Evolutionary conservation across 345 rosid genomes (phyloP), one percentile per base, ranked within the genome.

Genomic region (Aegle marmelos): DNA sequence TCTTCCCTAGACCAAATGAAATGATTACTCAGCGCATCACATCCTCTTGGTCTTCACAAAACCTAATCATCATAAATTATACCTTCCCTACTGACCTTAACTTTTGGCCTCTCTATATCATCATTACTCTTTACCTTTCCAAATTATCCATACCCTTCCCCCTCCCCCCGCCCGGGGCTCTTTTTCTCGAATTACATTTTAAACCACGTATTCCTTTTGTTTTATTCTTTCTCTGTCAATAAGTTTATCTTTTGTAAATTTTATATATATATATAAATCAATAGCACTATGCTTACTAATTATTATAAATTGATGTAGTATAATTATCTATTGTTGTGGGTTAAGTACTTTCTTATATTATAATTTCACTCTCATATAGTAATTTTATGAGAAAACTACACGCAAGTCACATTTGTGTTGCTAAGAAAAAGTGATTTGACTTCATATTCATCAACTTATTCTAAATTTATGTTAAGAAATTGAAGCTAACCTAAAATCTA

Each of bases 11-110:
- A 34, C 57, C 75, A 77, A 45, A 22, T 48, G 88, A 83, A 83
- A 86, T 86, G 83, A 88, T 83, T 85, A 80, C 86, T 71, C 87
- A 72, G 80, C 73, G 69, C 88, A 64, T 71, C 66, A 67, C 82
- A 11, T 63, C 67, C 73, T 64, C 62, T 79, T 71, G 84, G 73
- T 76, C 76, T 78, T 82, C 80, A 82, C 82, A 77, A 53, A 80
- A 77, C 83, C 80, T 84, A 81, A 87, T 87, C 88, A 87, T 87
- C 81, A 75, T 48, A 31, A 76, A 68, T 70, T 39, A 68, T 27
- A 53, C 45, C 60, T 67, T 71, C 36, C 64, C 59, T 68, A 63
- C 61, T 72, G 60, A 71, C 78, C 77, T 79, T 71, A 75, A 34
- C 80, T 81, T 82, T 82, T 84, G 70, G 67, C 71, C 74, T 54